Evolutionary conservation across 73 alveolate genomes (phyloP).

Genomic region (Tetrahymena thermophila): DNA sequence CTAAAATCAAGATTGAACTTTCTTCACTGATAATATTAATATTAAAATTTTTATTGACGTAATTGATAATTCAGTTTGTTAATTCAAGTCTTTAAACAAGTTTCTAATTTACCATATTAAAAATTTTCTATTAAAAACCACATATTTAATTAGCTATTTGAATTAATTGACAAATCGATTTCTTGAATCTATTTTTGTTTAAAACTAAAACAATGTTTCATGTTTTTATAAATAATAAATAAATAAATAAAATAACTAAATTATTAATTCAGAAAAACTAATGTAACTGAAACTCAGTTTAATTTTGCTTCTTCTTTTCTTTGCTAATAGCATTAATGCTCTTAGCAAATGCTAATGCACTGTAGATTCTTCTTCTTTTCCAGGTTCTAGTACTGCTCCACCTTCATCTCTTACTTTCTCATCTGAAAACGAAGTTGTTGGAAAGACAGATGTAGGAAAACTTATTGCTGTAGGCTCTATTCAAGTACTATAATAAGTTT

Average conservation of each 20-base stretch:
- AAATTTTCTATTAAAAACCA: no score
- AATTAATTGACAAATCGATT: no score
- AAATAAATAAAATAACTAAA: neutral
- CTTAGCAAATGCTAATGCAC: neutral
- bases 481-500: neutral
- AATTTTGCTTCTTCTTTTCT: neutral
- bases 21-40: no score
- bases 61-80: no score
- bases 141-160: no score
- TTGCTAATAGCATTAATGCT: neutral
- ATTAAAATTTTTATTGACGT: no score
- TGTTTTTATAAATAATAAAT: no score
- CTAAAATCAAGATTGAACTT: no score
- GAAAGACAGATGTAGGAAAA: neutral
- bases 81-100: no score
- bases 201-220: no score
- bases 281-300: neutral
- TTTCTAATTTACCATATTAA: no score
- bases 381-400: neutral
- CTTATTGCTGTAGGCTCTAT: neutral
- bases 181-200: no score
- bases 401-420: neutral
- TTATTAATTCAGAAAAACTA: neutral
- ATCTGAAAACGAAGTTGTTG: neutral
- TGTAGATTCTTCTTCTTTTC: neutral